These are phyloP conservation scores for Didymella pomorum DNA, from an alignment of 2,329 filamentous ascomycete species.

Conservation along the genomic window DNA sequence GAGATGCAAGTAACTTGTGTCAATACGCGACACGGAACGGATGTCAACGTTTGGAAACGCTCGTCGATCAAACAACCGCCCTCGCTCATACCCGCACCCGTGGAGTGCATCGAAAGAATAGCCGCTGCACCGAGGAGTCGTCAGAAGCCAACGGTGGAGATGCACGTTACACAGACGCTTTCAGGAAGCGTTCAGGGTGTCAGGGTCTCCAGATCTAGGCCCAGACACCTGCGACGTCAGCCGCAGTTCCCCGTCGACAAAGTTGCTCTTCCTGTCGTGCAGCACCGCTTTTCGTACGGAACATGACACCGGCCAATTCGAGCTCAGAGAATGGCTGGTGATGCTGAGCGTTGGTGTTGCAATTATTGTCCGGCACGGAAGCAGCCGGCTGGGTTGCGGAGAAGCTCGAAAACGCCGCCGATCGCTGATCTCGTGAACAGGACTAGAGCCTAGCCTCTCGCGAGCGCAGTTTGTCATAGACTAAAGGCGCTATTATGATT, in stretches of 20 bases:
- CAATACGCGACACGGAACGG: background rate
- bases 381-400: slow-evolving; percentile 15
- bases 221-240: slow-evolving; percentile 4
- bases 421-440: slow-evolving; percentile 12
- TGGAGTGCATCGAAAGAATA: background rate
- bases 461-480: slow-evolving; percentile 2
- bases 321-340: background rate
- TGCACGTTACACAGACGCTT: background rate
- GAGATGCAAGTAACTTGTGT: background rate
- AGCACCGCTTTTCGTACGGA: background rate
- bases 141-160: background rate
- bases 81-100: too few relatives aligned
- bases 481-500: slow-evolving; percentile 12
- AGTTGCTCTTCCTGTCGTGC: background rate
- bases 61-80: too few relatives aligned
- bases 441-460: slow-evolving; percentile 1
- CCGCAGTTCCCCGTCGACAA: background rate
- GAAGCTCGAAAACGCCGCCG: slow-evolving; percentile 5
- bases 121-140: background rate
- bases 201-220: background rate
- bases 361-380: slow-evolving; percentile 10
- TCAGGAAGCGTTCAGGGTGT: background rate
- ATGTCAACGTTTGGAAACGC: background rate
- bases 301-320: background rate
- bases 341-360: slow-evolving; percentile 4